phyloP scores from a whole-genome alignment of 2,329 filamentous ascomycete species.

The Whalleya microplaca region DNA sequence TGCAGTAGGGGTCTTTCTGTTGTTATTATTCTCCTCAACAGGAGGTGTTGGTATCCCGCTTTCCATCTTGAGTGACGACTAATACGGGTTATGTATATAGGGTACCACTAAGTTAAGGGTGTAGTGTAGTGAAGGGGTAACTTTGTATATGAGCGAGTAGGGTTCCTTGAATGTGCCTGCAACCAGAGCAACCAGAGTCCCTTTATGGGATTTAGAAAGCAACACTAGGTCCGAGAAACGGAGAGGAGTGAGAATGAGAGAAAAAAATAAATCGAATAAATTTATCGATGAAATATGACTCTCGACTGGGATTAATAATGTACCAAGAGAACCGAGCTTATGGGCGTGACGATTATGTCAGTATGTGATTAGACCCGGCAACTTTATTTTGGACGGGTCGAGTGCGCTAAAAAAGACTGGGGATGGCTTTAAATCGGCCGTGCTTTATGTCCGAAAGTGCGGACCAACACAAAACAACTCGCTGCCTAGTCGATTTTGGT shows the following conservation, averaged over 20 bases:
- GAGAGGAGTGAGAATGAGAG: slow-evolving; percentile 4
- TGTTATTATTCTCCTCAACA: slow-evolving; percentile 43
- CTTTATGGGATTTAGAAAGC: slow-evolving; percentile 13
- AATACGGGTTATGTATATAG: slow-evolving; percentile 4
- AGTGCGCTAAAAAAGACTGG: slow-evolving; percentile 31
- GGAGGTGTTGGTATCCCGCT: slow-evolving; percentile 57
- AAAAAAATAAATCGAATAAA: slow-evolving; percentile 25
- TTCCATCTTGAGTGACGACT: slow-evolving; percentile 49
- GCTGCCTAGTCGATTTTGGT: slow-evolving; percentile 36
- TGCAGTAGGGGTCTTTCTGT: slow-evolving; percentile 31
- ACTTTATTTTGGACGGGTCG: slow-evolving; percentile 31
- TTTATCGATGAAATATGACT: slow-evolving; percentile 30
- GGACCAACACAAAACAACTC: slow-evolving; percentile 18
- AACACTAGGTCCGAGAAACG: slow-evolving; percentile 5
- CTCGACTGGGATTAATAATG: slow-evolving; percentile 39
- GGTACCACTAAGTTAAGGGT: neutral
- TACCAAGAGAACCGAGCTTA: slow-evolving; percentile 26
- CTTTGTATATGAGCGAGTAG: slow-evolving; percentile 18
- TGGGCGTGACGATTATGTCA: slow-evolving; percentile 40
- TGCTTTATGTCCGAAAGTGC: slow-evolving; percentile 39
- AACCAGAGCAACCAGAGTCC: slow-evolving; percentile 8
- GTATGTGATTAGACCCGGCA: slow-evolving; percentile 36
- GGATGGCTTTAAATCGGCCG: slow-evolving; percentile 35
- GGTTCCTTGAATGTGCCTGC: slow-evolving; percentile 1
- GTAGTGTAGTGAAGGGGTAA: slow-evolving; percentile 2